Evolutionary conservation across 2,329 filamentous ascomycete species (phyloP).

Genomic region (Aspergillus melleus): DNA sequence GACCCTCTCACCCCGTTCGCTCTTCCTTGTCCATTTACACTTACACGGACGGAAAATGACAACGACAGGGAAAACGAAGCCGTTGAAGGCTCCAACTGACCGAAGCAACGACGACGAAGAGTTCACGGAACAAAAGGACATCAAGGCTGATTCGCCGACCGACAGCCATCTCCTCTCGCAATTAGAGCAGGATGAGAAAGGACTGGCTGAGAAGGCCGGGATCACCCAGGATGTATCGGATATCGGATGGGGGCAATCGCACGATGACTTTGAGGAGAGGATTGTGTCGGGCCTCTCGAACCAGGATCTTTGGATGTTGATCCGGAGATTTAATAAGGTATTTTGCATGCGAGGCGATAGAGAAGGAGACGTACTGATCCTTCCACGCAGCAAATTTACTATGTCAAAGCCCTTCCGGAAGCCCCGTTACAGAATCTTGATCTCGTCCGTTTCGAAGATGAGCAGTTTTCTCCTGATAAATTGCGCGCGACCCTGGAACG

Average conservation of each 20-base stretch:
- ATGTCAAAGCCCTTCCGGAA: conserved; percentile 65
- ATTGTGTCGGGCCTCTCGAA: conserved; percentile 58
- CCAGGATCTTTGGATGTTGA: conserved; percentile 71
- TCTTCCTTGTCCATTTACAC: too few species aligned
- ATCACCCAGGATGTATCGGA: conserved; percentile 13
- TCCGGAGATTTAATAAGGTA: conserved; percentile 74
- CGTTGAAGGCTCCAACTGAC: too few species aligned
- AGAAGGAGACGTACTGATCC: background rate
- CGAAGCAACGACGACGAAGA: too few species aligned
- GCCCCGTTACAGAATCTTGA: conserved; percentile 66
- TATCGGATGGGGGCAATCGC: conserved; percentile 13
- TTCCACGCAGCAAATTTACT: conserved; percentile 58
- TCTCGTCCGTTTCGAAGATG: conserved; percentile 76
- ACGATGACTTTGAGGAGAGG: conserved; percentile 10
- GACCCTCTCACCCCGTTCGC: too few species aligned
- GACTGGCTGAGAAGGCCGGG: conserved; percentile 16
- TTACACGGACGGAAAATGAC: too few species aligned
- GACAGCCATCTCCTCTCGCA: conserved; percentile 19
- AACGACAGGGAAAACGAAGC: too few species aligned
- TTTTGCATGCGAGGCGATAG: background rate
- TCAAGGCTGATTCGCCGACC: conserved; percentile 10
- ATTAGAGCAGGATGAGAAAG: conserved; percentile 18
- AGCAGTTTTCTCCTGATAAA: conserved; percentile 83
- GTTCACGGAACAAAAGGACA: conserved; percentile 4
- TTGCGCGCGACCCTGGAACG: conserved; percentile 74